Percentiles rank a stretch among this genome's conserved stretches.
Evolutionary conservation across 2,329 filamentous ascomycete genomes (phyloP).

Genomic region (Xylogone sp.): DNA sequence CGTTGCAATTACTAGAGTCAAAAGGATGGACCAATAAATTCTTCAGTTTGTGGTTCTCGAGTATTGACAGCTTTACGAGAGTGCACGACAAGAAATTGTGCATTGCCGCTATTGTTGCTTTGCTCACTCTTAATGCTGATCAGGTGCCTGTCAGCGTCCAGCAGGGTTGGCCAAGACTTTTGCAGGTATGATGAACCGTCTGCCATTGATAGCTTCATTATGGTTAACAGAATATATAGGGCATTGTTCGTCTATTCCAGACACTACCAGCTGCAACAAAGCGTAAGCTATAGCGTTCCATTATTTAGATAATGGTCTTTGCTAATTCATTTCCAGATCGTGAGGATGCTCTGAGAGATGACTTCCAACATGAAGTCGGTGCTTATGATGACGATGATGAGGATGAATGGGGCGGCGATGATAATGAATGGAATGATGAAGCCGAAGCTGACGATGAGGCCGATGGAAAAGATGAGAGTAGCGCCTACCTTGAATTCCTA

Average conservation of each 20-base stretch:
- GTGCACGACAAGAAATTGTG: constrained; percentile 99
- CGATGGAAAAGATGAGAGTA: constrained; percentile 84
- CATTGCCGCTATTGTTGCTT: constrained; percentile 85
- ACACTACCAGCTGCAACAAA: constrained; percentile 84
- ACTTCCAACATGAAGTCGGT: constrained; percentile 66
- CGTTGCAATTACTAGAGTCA: constrained; percentile 81
- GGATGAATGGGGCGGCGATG: constrained; percentile 73
- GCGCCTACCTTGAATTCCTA: constrained; percentile 92
- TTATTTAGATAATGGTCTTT: not conserved
- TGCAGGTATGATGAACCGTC: constrained; percentile 44
- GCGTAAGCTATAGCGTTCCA: constrained; percentile 49
- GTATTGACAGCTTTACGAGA: constrained; percentile 86
- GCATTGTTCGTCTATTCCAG: constrained; percentile 87
- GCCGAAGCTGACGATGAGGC: constrained; percentile 50
- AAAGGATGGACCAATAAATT: constrained; percentile 98
- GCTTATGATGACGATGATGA: constrained; percentile 69
- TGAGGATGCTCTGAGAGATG: constrained; percentile 87
- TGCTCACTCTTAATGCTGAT: constrained; percentile 74
- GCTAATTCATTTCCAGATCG: constrained; percentile 56
- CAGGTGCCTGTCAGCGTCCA: constrained; percentile 91
- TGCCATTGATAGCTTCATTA: not conserved
- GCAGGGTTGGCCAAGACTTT: constrained; percentile 87
- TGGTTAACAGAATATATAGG: constrained; percentile 33
- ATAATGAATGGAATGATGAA: constrained; percentile 70
- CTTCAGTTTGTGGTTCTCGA: constrained; percentile 97